These are phyloP conservation scores for Asterochloris erici DNA, from an alignment of 139 green algal species.

Conservation along the genomic window DNA sequence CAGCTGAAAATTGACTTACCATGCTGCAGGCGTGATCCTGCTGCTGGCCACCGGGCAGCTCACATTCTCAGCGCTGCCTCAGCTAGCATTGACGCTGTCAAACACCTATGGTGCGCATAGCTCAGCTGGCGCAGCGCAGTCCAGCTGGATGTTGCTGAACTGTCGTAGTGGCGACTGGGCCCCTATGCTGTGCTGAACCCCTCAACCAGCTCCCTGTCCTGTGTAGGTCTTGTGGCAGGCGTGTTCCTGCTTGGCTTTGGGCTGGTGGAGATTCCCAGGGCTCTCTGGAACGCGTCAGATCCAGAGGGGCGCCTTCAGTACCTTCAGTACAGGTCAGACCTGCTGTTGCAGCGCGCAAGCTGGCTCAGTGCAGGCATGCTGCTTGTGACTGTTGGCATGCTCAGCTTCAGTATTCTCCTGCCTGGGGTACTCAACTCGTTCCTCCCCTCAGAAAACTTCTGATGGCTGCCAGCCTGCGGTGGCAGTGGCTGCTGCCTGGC, in stretches of 20 bases:
- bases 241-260: conserved; percentile 86
- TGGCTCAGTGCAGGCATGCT: background rate
- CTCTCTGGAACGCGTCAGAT: conserved; percentile 67
- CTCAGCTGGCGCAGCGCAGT: background rate
- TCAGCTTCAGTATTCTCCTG: no score
- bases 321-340: conserved; percentile 28
- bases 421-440: no score
- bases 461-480: no score
- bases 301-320: conserved; percentile 43
- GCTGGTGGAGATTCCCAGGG: conserved; percentile 81
- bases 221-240: conserved; percentile 66
- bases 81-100: conserved; percentile 69
- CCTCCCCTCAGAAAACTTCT: no score
- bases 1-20: no score
- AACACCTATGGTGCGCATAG: conserved; percentile 77
- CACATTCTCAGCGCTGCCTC: conserved; percentile 39
- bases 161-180: background rate
- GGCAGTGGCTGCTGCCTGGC: no score
- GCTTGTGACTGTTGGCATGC: no score
- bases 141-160: background rate
- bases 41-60: conserved; percentile 53
- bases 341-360: background rate
- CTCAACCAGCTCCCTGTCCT: background rate
- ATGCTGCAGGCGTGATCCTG: background rate
- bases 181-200: background rate